phyloP scores from a whole-genome alignment of 225 moss, liverwort and hornwort genomes.

The Pseudoscleropodium purum region DNA sequence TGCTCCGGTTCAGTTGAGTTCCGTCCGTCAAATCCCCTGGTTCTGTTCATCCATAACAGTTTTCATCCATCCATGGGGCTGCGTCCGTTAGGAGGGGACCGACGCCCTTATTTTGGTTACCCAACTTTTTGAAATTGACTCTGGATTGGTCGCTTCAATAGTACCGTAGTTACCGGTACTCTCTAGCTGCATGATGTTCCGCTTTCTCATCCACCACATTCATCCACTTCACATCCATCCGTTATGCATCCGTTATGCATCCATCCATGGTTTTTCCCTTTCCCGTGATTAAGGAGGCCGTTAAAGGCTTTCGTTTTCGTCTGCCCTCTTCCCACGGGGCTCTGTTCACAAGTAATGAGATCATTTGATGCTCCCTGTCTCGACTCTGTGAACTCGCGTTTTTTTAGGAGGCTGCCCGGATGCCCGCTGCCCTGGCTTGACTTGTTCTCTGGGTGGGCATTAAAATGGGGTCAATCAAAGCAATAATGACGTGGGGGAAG shows the following conservation, averaged over 20 bases:
- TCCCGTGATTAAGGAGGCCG: conserved; percentile 12
- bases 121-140: neutral
- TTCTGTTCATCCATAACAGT: neutral
- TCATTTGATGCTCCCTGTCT: neutral
- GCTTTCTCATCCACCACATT: neutral
- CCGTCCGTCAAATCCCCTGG: neutral
- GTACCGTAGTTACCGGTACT: too few relatives aligned
- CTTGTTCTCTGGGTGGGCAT: neutral
- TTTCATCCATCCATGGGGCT: neutral
- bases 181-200: too few relatives aligned
- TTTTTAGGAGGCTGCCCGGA: neutral
- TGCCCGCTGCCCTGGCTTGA: conserved; percentile 3
- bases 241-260: neutral
- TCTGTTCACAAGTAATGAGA: neutral
- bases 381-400: neutral
- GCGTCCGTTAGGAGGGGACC: neutral
- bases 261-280: neutral
- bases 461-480: conserved; percentile 1
- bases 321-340: neutral
- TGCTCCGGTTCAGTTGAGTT: neutral
- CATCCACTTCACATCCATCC: neutral
- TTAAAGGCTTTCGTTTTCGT: conserved; percentile 2
- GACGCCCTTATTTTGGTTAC: neutral
- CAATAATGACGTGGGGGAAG: neutral
- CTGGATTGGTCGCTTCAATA: neutral